Evolutionary conservation across 75 land plant species (phyloP), one percentile per base, ranked within the genome.

Genomic region (Picea glauca): DNA sequence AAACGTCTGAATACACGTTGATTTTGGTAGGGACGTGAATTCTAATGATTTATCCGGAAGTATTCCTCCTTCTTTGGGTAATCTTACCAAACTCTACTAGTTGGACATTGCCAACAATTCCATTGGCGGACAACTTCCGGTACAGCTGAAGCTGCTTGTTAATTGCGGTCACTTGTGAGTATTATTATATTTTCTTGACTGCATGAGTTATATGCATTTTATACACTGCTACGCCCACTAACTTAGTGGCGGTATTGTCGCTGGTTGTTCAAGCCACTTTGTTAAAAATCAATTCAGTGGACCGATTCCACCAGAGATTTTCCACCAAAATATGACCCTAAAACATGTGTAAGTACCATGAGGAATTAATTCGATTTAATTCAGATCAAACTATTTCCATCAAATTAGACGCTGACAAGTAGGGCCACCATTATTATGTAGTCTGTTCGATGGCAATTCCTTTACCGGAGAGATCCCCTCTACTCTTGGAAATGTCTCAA

Each of bases 121-220:
- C 81, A 74, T 93, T 57, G 84, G 77, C 77, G 95, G 95, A 65
- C 1, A 77, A 1, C 68, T 93, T 61, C 95, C 95, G 6, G 83
- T 90, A 32, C 90, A 92, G 26, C 78, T 92, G 56, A 92, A 90
- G 68, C 68, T 74, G 50, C 91, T 92, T 63, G 32, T 79, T 58
- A 70, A 85, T 0, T 84, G 91, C 59, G 87, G 87, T 60, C 93
- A 89, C 75, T 91, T 91, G 93, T 91, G 40, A 87, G 93, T 88
- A 15, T 58, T 63, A 9, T 32, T 3, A 6, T n/a, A 18, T 64
- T 58, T 31, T 23, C 5, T 6, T 76, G 26, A 26, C 1, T 8
- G 21, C 33, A 67, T 38, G 18, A 46, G 38, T 35, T 35, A 46
- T 46, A 46, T 46, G 54, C 54, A 70, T 11, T 5, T 38, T 70